These are phyloP conservation scores for Evernia prunastri DNA, from an alignment of 495 filamentous ascomycete genomes.

Conservation along the genomic window DNA sequence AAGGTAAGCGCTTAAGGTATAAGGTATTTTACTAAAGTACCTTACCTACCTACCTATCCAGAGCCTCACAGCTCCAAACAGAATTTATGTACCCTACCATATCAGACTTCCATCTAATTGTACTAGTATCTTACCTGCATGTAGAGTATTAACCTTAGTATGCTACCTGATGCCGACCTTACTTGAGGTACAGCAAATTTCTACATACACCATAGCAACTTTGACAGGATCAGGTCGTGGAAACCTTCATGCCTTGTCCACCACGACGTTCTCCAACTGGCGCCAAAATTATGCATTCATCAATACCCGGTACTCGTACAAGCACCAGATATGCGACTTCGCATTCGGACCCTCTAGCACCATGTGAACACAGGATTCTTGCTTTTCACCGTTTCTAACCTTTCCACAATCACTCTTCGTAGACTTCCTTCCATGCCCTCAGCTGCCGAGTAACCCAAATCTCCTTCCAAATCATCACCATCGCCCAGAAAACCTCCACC, in stretches of 20 bases:
- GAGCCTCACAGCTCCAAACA: no score
- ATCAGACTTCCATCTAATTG: no score
- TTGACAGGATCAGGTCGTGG: no score
- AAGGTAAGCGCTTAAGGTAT: background rate
- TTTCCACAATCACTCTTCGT: conserved; percentile 92
- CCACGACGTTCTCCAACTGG: background rate
- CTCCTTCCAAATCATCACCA: conserved; percentile 78
- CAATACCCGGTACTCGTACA: background rate
- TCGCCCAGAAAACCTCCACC: conserved; percentile 43
- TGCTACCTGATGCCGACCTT: no score
- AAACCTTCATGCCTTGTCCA: conserved; percentile 1
- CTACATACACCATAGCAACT: no score
- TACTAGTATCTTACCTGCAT: no score
- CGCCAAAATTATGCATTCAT: background rate
- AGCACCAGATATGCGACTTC: background rate
- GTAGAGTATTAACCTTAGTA: no score
- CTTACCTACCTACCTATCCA: no score
- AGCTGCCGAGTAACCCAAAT: conserved; percentile 88
- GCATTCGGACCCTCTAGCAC: conserved; percentile 56
- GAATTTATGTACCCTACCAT: no score
- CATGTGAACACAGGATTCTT: conserved; percentile 96
- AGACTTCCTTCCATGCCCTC: conserved; percentile 86
- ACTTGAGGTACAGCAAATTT: background rate
- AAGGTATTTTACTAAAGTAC: background rate
- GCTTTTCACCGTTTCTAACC: conserved; percentile 89